Percentiles rank a stretch among this genome's conserved stretches.
These are phyloP conservation scores for Melanopsichium pennsylvanicum DNA, from an alignment of 1,284 basidiomycete species.

Conservation along the genomic window DNA sequence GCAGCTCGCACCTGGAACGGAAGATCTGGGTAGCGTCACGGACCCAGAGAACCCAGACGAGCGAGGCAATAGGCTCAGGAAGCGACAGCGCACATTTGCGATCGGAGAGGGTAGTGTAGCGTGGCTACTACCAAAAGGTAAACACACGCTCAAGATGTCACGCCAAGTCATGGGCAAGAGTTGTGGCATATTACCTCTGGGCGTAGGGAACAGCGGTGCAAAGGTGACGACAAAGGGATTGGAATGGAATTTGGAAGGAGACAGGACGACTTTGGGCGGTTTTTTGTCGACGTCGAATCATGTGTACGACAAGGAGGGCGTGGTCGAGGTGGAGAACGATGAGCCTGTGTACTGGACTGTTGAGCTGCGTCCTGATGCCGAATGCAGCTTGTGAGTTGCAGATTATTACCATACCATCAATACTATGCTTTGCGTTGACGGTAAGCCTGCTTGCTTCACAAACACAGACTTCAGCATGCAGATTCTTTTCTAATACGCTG, in stretches of 20 bases:
- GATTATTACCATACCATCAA: too few relatives aligned
- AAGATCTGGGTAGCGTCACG: conserved; percentile 25
- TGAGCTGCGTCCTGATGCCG: conserved; percentile 68
- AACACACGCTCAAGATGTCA: conserved; percentile 79
- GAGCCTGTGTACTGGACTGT: conserved; percentile 88
- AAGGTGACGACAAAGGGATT: conserved; percentile 82
- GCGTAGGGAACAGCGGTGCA: conserved; percentile 71
- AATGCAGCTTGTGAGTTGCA: conserved; percentile 10
- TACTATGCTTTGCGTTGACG: too few relatives aligned
- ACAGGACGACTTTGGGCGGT: conserved; percentile 53
- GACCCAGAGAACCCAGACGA: conserved; percentile 31
- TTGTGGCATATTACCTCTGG: conserved; percentile 90
- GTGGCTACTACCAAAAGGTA: conserved; percentile 83
- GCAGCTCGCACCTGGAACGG: conserved; percentile 72
- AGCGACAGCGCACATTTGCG: conserved; percentile 74
- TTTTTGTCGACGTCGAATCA: conserved; percentile 89
- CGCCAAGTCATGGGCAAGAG: conserved; percentile 80
- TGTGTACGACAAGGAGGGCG: conserved; percentile 67
- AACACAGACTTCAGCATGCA: too few relatives aligned
- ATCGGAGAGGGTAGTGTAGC: conserved; percentile 86
- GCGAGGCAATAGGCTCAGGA: conserved; percentile 62
- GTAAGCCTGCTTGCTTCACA: too few relatives aligned
- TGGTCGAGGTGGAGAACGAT: conserved; percentile 79
- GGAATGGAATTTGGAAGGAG: conserved; percentile 78
- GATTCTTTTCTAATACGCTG: too few relatives aligned